Percentiles rank a stretch among this genome's conserved stretches.
Evolutionary conservation across 208 protist species (phyloP).

Genomic region (Trypanosoma avium): DNA sequence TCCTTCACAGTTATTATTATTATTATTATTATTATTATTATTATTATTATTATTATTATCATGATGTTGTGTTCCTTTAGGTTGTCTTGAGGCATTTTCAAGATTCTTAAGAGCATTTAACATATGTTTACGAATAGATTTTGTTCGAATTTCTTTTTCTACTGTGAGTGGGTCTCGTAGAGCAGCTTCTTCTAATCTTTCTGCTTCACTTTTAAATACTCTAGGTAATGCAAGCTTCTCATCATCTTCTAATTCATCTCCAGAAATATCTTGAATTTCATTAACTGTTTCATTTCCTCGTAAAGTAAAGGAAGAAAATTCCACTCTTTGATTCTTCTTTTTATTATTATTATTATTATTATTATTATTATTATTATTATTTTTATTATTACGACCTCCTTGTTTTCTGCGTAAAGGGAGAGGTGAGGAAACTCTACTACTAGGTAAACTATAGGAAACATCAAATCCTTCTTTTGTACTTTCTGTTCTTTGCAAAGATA

Average conservation of each 20-base stretch:
- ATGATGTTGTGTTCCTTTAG: neutral
- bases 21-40: neutral
- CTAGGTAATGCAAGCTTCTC: no score
- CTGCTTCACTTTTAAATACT: no score
- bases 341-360: neutral
- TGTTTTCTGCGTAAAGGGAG: no score
- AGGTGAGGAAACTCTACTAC: no score
- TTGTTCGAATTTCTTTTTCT: constrained; percentile 1
- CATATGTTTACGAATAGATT: constrained; percentile 3
- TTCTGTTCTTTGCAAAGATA: neutral
- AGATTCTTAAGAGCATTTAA: neutral
- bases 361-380: neutral
- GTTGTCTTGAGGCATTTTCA: neutral
- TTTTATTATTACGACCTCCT: neutral
- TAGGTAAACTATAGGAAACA: no score
- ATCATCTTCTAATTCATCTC: no score
- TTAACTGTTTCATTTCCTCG: no score
- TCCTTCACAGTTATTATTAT: neutral
- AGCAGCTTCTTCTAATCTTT: constrained; percentile 1
- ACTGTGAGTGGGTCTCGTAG: neutral
- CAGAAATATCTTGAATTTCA: no score
- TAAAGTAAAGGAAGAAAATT: no score
- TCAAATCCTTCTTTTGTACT: neutral
- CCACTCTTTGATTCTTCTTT: neutral
- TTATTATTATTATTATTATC: neutral